Conservation (phyloP, 2,329 filamentous ascomycete genomes). For the Cercospora sesami region DNA sequence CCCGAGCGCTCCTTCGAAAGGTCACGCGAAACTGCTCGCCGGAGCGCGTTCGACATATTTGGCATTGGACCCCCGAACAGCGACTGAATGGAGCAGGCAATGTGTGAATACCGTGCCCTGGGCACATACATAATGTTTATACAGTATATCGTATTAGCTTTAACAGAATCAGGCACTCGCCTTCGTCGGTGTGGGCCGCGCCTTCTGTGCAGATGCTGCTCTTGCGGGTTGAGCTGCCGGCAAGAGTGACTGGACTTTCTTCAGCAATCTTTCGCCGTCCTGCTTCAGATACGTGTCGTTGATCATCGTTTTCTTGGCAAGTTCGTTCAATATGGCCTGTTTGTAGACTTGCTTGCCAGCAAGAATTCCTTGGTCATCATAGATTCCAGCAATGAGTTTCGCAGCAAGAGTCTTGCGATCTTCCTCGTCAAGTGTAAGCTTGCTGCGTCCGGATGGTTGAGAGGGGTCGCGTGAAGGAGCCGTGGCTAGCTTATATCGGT, state of each 20-base stretch:
- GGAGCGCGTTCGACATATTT: not conserved
- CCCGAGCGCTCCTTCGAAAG: not conserved
- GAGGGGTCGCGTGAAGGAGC: slow-evolving; percentile 16
- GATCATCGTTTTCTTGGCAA: slow-evolving; percentile 27
- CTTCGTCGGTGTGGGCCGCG: not conserved
- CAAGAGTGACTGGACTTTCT: slow-evolving; percentile 34
- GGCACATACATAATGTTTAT: not conserved
- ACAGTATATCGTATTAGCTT: not conserved
- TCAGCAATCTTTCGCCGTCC: slow-evolving; percentile 37
- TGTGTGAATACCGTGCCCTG: not conserved
- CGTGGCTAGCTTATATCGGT: slow-evolving; percentile 28
- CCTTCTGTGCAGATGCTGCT: slow-evolving; percentile 1
- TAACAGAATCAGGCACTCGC: not conserved
- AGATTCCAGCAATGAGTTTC: slow-evolving; percentile 28
- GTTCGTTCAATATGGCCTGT: slow-evolving; percentile 25
- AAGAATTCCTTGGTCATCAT: slow-evolving; percentile 10
- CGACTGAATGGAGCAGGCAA: not conserved
- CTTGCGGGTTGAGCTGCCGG: slow-evolving; percentile 10
- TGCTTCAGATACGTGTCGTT: slow-evolving; percentile 31
- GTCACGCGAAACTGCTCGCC: not conserved
- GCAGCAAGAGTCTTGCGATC: slow-evolving; percentile 19
- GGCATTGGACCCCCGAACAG: not conserved
- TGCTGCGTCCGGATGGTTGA: not conserved
- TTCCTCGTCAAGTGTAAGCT: not conserved
- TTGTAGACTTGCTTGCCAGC: slow-evolving; percentile 18